These are phyloP conservation scores for Alternaria ethzedia DNA, from an alignment of 2,329 filamentous ascomycete species.

Conservation along the genomic window DNA sequence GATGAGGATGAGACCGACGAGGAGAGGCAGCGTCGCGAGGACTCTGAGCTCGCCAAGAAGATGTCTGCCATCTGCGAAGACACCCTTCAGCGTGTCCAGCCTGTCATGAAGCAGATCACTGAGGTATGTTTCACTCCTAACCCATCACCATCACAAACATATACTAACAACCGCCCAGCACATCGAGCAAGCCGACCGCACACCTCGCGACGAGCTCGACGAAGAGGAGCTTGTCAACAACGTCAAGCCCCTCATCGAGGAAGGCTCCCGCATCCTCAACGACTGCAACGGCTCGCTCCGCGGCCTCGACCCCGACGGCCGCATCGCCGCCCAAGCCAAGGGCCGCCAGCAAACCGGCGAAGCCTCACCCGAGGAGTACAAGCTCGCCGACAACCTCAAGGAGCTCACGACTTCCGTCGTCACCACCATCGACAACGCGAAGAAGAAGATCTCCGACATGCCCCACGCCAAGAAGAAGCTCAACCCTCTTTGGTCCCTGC, in stretches of 20 bases:
- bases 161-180: constrained; percentile 58
- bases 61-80: constrained; percentile 76
- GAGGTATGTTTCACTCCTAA: constrained; percentile 60
- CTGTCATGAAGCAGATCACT: constrained; percentile 84
- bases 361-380: constrained; percentile 82
- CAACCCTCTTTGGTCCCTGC: constrained; percentile 84
- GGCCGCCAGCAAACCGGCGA: constrained; percentile 76
- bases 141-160: not conserved
- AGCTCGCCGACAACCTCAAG: constrained; percentile 83
- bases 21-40: constrained; percentile 59
- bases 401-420: constrained; percentile 83
- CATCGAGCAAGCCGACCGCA: constrained; percentile 80
- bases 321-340: constrained; percentile 85
- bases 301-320: constrained; percentile 86
- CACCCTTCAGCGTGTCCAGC: constrained; percentile 82
- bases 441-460: constrained; percentile 89
- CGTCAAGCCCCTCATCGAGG: constrained; percentile 87
- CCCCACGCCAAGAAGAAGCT: constrained; percentile 94
- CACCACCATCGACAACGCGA: constrained; percentile 83
- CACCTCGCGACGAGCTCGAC: constrained; percentile 84
- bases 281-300: constrained; percentile 88
- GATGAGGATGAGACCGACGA: constrained; percentile 60
- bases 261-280: constrained; percentile 79
- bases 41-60: constrained; percentile 77
- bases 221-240: constrained; percentile 87